Evolutionary conservation across 495 filamentous ascomycete genomes (phyloP), one percentile per base, ranked within the genome.

Genomic region (Chaetomium fimeti): DNA sequence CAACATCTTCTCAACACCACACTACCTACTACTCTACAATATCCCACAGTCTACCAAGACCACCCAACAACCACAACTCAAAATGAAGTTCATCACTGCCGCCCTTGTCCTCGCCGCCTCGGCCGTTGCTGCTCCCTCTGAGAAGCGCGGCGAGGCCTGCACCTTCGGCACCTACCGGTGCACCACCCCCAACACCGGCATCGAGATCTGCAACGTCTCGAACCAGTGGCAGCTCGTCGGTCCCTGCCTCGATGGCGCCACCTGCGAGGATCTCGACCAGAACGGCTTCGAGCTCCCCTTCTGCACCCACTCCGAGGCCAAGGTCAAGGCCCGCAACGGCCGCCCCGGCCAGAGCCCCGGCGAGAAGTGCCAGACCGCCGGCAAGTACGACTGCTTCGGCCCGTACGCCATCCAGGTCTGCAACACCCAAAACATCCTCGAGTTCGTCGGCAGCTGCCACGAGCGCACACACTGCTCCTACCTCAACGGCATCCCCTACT

Each of bases 81-180:
- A 58, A 45, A 69, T 69, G 67, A 63, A 69, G 64, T 61, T 25
- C 64, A 27, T 61, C 60, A 28, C 66, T 52, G 56, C 64, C 57
- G 25, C 62, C 36, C 32, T 67, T 57, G 56, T 54, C 57, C 64
- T 69, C 59, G 51, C 65, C 45, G 25, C 51, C 59, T 38, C 66
- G 18, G 66, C 58, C 57, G 20, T 66, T 38, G 68, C 66, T 32
- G 58, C 63, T 20, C 66, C 65, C 29, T 38, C 61, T 22, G 51
- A 57, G 27, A 56, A 24, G 20, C 60, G 51, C 57, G 22, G 22
- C 60, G 47, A 61, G 15, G 57, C 60, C 20, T 71, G 69, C 66
- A 64, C n/a, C 3, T 69, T 71, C 51, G 69, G 69, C 66, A 69
- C 57, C 53, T 71, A 71, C 63, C 64, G 66, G 53, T 71, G 69